Percentiles rank a stretch among this genome's conserved stretches.
Conservation (phyloP, 129 eudicot genomes). For the Flaveria trinervia region DNA sequence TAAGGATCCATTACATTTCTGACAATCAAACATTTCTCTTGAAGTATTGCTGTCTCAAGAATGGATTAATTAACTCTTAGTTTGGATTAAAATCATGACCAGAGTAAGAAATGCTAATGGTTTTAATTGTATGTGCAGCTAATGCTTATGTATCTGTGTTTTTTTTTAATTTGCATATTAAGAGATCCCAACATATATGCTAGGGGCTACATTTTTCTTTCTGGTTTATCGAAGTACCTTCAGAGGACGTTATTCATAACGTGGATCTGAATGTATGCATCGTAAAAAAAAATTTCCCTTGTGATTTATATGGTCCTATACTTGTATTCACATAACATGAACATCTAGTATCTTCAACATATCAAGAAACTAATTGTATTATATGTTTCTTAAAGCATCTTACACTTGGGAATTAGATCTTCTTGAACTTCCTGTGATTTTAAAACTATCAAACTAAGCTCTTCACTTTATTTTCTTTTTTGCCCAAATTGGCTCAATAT, state of each 20-base stretch:
- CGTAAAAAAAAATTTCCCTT: neutral
- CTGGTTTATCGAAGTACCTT: no score
- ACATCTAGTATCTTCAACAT: neutral
- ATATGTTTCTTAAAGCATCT: neutral
- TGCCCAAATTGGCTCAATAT: neutral
- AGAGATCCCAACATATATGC: no score
- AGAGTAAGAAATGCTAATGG: no score
- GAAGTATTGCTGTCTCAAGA: neutral
- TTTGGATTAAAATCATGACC: neutral
- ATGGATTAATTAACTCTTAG: neutral
- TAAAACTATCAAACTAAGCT: neutral
- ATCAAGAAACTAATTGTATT: neutral
- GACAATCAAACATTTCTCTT: no score
- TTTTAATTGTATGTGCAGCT: no score
- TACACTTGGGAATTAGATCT: conserved; percentile 1
- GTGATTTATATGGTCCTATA: neutral
- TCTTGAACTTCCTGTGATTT: neutral
- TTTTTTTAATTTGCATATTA: no score
- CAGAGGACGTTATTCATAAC: no score
- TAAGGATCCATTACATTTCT: no score
- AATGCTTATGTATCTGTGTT: no score
- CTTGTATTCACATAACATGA: neutral
- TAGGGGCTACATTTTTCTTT: no score
- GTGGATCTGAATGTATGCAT: neutral
- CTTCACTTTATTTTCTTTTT: neutral